phyloP scores from a whole-genome alignment of 306 rosid genomes.

The Vigna hirtella region DNA sequence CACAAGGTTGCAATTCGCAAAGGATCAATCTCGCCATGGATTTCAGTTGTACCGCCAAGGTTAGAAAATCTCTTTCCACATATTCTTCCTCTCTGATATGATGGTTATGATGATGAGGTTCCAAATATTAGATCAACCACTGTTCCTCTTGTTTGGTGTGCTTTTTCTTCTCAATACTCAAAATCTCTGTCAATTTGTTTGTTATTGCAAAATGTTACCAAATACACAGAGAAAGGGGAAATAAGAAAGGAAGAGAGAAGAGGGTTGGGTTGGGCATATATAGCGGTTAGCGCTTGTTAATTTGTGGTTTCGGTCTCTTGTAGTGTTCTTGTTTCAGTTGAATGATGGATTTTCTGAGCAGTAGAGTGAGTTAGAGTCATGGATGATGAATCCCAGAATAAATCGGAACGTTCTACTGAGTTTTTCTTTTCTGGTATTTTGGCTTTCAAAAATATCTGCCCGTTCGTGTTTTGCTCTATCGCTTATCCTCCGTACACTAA shows the following conservation, averaged over 20 bases:
- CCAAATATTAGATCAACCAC: background rate
- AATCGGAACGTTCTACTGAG: background rate
- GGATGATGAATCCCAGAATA: slow-evolving; percentile 3
- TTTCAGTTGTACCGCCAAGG: slow-evolving; percentile 64
- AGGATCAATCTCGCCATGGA: slow-evolving; percentile 52
- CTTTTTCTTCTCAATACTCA: background rate
- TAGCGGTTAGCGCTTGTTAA: background rate
- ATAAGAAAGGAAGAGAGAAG: background rate
- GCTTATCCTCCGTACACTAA: slow-evolving; percentile 23
- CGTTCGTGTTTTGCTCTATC: background rate
- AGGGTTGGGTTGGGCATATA: background rate
- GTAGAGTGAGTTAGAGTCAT: background rate
- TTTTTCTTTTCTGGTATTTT: background rate
- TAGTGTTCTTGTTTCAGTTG: slow-evolving; percentile 13
- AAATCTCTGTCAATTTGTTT: background rate
- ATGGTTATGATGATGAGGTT: background rate
- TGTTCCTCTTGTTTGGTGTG: background rate
- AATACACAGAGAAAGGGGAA: background rate
- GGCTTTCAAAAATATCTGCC: background rate
- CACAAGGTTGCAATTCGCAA: slow-evolving; percentile 11
- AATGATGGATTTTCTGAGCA: too few relatives aligned
- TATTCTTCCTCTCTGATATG: slow-evolving; percentile 1
- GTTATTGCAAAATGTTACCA: background rate
- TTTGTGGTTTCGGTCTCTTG: background rate
- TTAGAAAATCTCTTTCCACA: slow-evolving; percentile 41